Base-by-base conservation (phyloP, 1,284 basidiomycete genomes). In the Cutaneotrichosporon arboriforme region DNA sequence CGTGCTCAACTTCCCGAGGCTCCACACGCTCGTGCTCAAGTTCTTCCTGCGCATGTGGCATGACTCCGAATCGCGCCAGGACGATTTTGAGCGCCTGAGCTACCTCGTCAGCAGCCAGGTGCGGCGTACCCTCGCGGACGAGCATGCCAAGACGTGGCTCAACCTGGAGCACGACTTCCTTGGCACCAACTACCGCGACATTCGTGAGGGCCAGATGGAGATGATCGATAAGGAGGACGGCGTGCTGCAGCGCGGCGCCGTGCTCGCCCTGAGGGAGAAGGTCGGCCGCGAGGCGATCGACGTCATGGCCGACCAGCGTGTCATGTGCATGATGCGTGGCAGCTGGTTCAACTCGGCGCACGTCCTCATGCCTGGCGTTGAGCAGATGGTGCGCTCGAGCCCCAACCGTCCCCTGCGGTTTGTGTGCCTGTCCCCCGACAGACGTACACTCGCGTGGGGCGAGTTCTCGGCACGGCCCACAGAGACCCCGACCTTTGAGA, bases 1-100 rank as follows among this genome's bases (percentile, higher is more conserved):
- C 77, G 86, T 97, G 71, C 80, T 97, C 56, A 88, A 89, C 63
- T 90, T 93, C 68, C 81, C 82, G 61, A 84, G 83, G 55, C 84
- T 94, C 10, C 93, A 97, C 73, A 78, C 81, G 7, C 77, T 94
- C 4, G 87, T 88, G 1, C 83, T 88, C 23, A 84, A 84, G 52
- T 96, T 97, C 78, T 96, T 96, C 77, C 76, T 92, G 23, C 83
- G 77, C 33, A 94, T 97, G 86, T 97, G 92, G 92, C 84, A 82
- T 64, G 92, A 97, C 73, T 90, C 88, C 60, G 87, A 87, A 34
- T 90, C 93, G 1, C 84, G 86, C 9, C 72, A 74, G 8, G 83
- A 79, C 26, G 90, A 96, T 70, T 93, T 96, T 66, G 78, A 81
- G 35, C 84, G 91, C 14, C 84, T 97, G 9, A 82, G 84, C 44